Base-by-base conservation (phyloP, 2,329 filamentous ascomycete genomes). In the Aspergillus sp. region DNA sequence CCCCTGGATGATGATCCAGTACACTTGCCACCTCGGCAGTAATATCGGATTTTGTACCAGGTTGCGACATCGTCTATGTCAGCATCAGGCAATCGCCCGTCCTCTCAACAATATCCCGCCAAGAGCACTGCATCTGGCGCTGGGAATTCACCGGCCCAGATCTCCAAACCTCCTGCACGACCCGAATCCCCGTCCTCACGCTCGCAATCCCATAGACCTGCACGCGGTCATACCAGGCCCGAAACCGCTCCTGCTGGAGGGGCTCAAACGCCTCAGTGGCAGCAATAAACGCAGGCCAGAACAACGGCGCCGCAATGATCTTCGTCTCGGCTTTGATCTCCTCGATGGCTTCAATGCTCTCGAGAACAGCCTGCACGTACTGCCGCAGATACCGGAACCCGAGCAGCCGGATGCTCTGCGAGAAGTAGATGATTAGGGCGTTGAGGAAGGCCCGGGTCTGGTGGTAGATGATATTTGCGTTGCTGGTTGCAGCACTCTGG, bases 221-320 rank as follows among this genome's bases (percentile, higher is more conserved):
- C 7, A 55, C 56, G n/a, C 33, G 44, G 5, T 35, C 44, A 35
- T 59, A 59, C 57, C 52, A 59, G 6, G 17, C 7, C 14, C 40
- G 14, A 24, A 59, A 59, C 6, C 57, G 47, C 6, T 59, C 53
- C 33, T 59, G 52, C 8, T 37, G 53, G 6, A 12, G 52, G 4
- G 40, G n/a, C 7, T 59, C 57, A 35, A 59, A 59, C 7, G 57
- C 52, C 31, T 59, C 57, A 4, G 21, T 59, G 4, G 57, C 57
- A 2, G 15, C 52, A 6, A 59, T 56, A 35, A 59, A 59, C 3
- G 57, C 57, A 8, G 57, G 57, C 57, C 52, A 59, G 24, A 37
- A 59, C 12, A 59, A 41, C 8, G 57, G 57, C 4, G 52, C 37
- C 5, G 57, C 52, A 2, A 44, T 21, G 8, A 56, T 17, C 14